Conservation (phyloP, 78 protist species). For the Creolimax fragrantissima region DNA sequence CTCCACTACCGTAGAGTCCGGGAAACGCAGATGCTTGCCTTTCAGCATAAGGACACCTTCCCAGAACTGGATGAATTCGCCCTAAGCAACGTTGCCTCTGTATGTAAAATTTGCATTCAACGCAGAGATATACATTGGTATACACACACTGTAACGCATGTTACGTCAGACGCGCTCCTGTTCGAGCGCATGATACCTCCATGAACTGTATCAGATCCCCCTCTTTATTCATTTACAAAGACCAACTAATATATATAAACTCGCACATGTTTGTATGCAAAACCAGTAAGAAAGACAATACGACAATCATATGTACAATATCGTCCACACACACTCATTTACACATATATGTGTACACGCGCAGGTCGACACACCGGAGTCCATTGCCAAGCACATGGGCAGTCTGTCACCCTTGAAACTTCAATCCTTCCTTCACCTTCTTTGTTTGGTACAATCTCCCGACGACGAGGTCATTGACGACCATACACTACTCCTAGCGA, state of each 20-base stretch:
- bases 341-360: no score
- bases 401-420: neutral
- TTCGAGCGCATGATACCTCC: no score
- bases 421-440: neutral
- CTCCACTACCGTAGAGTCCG: conserved; percentile 30
- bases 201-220: no score
- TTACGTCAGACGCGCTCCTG: no score
- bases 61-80: conserved; percentile 54
- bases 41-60: neutral
- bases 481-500: neutral
- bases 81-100: conserved; percentile 45
- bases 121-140: neutral
- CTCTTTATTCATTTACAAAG: neutral
- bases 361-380: neutral
- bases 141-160: no score
- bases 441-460: neutral
- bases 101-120: neutral
- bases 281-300: neutral
- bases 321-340: no score
- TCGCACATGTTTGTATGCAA: neutral
- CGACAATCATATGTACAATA: no score
- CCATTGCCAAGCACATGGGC: neutral
- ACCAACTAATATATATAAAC: conserved; percentile 7
- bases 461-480: neutral
- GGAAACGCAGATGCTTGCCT: conserved; percentile 19